These are phyloP conservation scores for Elaeagnus macrophylla DNA, from an alignment of 306 rosid species.

Conservation along the genomic window DNA sequence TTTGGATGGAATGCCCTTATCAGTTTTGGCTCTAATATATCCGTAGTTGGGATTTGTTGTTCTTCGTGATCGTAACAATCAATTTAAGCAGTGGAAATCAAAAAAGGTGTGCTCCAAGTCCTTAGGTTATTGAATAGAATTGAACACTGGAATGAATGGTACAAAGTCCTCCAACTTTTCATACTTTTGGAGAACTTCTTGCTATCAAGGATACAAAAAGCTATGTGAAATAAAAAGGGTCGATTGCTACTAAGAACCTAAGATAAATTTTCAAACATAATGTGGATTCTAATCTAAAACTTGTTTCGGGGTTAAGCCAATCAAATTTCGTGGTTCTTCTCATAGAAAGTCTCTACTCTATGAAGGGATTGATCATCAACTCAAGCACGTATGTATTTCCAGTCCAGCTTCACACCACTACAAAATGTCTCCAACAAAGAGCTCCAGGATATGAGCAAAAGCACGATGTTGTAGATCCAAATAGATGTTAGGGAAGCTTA, in stretches of 20 bases:
- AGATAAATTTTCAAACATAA: too few species aligned
- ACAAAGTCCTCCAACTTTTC: slow-evolving; percentile 1
- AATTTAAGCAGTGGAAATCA: not conserved
- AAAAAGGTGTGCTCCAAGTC: not conserved
- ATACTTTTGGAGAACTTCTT: not conserved
- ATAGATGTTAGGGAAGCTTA: too few species aligned
- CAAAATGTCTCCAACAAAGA: not conserved
- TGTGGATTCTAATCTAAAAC: not conserved
- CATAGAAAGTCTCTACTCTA: not conserved
- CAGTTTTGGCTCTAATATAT: too few species aligned
- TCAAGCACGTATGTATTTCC: not conserved
- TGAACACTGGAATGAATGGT: not conserved
- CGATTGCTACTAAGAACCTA: not conserved
- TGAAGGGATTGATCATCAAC: not conserved
- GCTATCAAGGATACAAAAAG: not conserved
- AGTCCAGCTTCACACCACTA: not conserved
- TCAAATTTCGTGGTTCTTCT: not conserved
- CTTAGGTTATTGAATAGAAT: too few species aligned
- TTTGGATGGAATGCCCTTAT: not conserved
- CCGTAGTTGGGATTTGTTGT: too few species aligned
- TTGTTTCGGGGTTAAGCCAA: not conserved
- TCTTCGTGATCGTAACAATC: too few species aligned
- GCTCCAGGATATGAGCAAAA: too few species aligned
- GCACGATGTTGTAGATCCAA: too few species aligned
- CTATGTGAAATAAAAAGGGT: too few species aligned